Base-by-base conservation (phyloP, 2,329 filamentous ascomycete species). In the Chaetomium sp. region DNA sequence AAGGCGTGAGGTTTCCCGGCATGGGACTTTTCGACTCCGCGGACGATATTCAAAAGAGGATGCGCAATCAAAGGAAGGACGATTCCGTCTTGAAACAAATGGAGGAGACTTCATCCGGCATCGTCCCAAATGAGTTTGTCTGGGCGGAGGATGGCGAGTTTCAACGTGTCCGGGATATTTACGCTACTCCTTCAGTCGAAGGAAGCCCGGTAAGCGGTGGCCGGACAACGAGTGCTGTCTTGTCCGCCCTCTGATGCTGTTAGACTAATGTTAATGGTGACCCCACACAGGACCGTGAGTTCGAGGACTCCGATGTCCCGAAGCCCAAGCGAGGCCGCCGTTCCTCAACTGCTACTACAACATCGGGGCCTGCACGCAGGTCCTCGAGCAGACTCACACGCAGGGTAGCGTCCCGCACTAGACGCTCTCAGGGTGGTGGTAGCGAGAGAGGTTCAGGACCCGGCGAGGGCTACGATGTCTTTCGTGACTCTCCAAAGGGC, bases 21-120 rank as follows among this genome's bases (percentile, higher is more conserved):
- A 91, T 91, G 88, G 80, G 82, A 52, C 78, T 89, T n/a, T 91
- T 91, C 67, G 88, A 92, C 69, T 84, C 88, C 52, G 88, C 88
- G 4, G 88, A 85, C 4, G 79, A 84, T 12, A 81, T 86, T 58
- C 86, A 88, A 77, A 86, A 83, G 63, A 79, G 85, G 46, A 88
- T 83, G 72, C 78, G 88, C 51, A 91, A 91, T 67, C 88, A 92
- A 70, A 84, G 86, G 64, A 92, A 92, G 69, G 82, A 86, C 53
- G 78, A 76, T n/a, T 85, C 82, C 1, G 84, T 89, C n/a, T 72
- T 90, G 27, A 76, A 81, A 54, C 79, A 81, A 56, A 83, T 92
- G 70, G 78, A 84, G 62, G 69, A 77, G 52, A 82, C 81, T 14
- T 90, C 88, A 0, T 76, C 79, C 60, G 75, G 77, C 2, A 81